These are phyloP conservation scores for Calonectria leucothoes DNA, from an alignment of 2,329 filamentous ascomycete genomes.

Conservation along the genomic window DNA sequence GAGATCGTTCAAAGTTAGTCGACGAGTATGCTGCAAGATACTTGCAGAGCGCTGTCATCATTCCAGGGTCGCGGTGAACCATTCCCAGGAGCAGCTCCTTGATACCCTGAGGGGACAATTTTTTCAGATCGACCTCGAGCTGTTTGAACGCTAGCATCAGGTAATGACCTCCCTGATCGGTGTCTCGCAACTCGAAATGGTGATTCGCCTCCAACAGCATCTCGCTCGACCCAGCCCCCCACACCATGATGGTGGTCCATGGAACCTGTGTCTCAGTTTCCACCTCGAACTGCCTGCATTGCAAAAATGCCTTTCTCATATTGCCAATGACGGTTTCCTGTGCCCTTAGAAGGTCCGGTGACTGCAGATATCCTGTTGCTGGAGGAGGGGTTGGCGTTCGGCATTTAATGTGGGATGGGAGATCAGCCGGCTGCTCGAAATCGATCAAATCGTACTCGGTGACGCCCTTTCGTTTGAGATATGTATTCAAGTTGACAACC, in stretches of 20 bases:
- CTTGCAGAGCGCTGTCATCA: slow-evolving; percentile 60
- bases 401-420: slow-evolving; percentile 57
- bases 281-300: slow-evolving; percentile 56
- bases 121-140: slow-evolving; percentile 55
- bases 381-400: slow-evolving; percentile 58
- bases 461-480: slow-evolving; percentile 64
- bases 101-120: slow-evolving; percentile 56
- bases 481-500: slow-evolving; percentile 63
- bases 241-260: slow-evolving; percentile 57
- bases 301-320: slow-evolving; percentile 57
- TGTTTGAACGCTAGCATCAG: slow-evolving; percentile 57
- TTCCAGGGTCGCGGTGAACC: slow-evolving; percentile 56
- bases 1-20: slow-evolving; percentile 56
- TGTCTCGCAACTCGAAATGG: slow-evolving; percentile 54
- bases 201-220: slow-evolving; percentile 57
- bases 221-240: slow-evolving; percentile 58
- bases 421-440: slow-evolving; percentile 55
- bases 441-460: slow-evolving; percentile 64
- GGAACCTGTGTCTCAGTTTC: slow-evolving; percentile 51
- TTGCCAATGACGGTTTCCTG: slow-evolving; percentile 58
- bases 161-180: slow-evolving; percentile 53
- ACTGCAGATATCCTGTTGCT: slow-evolving; percentile 54
- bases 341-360: slow-evolving; percentile 56
- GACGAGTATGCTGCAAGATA: slow-evolving; percentile 57
- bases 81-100: slow-evolving; percentile 57